Conservation (phyloP, 2,329 filamentous ascomycete genomes). For the Beauveria brongniartii region DNA sequence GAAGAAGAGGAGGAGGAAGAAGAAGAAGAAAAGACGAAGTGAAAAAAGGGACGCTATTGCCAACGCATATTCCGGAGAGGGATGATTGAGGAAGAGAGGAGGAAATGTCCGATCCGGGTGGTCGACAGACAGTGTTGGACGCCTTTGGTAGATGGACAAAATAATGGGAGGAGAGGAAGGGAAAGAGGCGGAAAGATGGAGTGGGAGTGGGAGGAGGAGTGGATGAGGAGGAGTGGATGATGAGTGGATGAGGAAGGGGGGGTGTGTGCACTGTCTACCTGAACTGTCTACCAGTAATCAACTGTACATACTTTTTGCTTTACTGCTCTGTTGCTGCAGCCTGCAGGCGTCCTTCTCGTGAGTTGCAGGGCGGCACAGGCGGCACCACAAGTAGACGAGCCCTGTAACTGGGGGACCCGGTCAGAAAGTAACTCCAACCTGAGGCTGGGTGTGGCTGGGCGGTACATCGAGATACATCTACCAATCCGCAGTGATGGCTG, state of each 20-base stretch:
- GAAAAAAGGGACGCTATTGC: not conserved
- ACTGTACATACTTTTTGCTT: not conserved
- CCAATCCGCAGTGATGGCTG: no score
- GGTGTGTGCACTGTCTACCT: constrained; percentile 4
- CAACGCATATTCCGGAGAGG: constrained; percentile 7
- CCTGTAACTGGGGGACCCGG: not conserved
- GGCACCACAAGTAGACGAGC: not conserved
- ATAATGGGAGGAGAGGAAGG: not conserved
- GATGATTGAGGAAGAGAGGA: not conserved
- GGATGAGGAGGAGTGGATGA: constrained; percentile 15
- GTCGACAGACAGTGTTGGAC: not conserved
- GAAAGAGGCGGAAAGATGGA: constrained; percentile 13
- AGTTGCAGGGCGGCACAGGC: not conserved
- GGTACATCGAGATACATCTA: not conserved
- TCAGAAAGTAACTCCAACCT: no score
- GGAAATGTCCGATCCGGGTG: not conserved
- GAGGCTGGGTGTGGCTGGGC: not conserved
- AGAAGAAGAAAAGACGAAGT: not conserved
- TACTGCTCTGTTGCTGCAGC: no score
- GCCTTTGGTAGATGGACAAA: not conserved
- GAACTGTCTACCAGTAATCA: no score
- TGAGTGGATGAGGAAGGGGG: constrained; percentile 16
- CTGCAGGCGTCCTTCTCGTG: not conserved
- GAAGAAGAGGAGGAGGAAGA: not conserved
- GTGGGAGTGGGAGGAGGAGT: constrained; percentile 14